Evolutionary conservation across 106 monocot species (phyloP).

Genomic region (Hemerocallis citrina): DNA sequence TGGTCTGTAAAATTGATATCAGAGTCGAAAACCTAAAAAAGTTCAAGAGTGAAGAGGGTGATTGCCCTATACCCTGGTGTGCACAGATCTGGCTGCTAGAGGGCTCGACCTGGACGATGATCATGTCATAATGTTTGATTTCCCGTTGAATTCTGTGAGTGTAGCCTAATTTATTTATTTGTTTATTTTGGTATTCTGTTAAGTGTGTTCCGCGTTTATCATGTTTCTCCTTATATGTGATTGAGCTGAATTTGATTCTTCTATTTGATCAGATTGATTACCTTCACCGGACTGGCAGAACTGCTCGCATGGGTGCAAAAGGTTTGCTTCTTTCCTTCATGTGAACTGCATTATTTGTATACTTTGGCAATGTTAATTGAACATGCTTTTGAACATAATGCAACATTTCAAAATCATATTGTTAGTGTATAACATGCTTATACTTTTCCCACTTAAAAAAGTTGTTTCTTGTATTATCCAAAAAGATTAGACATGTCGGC

Average conservation of each 20-base stretch:
- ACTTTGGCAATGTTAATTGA: neutral
- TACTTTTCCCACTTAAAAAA: too few species aligned
- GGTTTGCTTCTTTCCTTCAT: slow-evolving; percentile 27
- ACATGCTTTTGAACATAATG: neutral
- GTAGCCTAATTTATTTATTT: neutral
- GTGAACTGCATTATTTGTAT: neutral
- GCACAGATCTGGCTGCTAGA: slow-evolving; percentile 95
- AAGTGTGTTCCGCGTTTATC: neutral
- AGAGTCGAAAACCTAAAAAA: slow-evolving; percentile 95
- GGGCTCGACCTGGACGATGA: slow-evolving; percentile 96
- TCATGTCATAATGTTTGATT: slow-evolving; percentile 99
- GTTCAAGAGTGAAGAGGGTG: slow-evolving; percentile 91
- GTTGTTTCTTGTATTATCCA: too few species aligned
- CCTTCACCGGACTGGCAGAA: slow-evolving; percentile 96
- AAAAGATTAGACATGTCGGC: too few species aligned
- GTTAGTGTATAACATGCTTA: too few species aligned
- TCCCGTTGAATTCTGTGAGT: slow-evolving; percentile 82
- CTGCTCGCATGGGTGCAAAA: slow-evolving; percentile 99
- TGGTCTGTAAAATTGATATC: slow-evolving; percentile 1
- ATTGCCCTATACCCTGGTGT: slow-evolving; percentile 93
- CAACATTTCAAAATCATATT: neutral
- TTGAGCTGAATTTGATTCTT: slow-evolving; percentile 1
- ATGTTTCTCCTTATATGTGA: neutral
- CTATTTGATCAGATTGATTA: slow-evolving; percentile 69
- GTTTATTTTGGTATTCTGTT: neutral